Evolutionary conservation across 2,329 filamentous ascomycete species (phyloP).

Genomic region (Fusarium acutatum): DNA sequence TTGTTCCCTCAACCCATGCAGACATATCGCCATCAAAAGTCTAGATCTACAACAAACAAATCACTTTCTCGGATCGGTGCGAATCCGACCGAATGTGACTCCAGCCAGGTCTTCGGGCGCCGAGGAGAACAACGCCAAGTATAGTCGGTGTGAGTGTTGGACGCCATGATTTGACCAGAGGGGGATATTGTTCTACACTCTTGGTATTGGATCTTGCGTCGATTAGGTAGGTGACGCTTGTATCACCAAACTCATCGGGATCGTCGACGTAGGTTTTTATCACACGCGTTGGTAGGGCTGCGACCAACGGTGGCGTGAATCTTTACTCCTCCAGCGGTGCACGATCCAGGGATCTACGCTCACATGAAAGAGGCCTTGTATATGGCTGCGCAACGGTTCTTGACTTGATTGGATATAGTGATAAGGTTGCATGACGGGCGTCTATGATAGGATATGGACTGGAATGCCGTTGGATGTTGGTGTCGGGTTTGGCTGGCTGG

Average conservation of each 20-base stretch:
- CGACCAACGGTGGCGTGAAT: slow-evolving; percentile 9
- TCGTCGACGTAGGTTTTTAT: not conserved
- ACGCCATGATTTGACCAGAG: not conserved
- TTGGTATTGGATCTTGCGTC: not conserved
- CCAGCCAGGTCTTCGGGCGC: not conserved
- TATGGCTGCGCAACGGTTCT: not conserved
- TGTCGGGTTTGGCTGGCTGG: not conserved
- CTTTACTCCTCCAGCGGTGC: not conserved
- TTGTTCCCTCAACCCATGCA: not conserved
- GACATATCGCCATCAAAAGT: not conserved
- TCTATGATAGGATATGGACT: not conserved
- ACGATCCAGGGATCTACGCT: not conserved
- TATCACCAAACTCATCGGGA: slow-evolving; percentile 2
- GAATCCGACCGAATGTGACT: not conserved
- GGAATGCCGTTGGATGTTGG: not conserved
- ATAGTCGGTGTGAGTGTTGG: not conserved
- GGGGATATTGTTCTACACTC: not conserved
- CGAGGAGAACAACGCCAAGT: not conserved
- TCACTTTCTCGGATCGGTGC: not conserved
- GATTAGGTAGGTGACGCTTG: not conserved
- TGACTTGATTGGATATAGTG: not conserved
- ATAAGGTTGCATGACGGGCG: not conserved
- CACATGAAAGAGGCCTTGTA: not conserved
- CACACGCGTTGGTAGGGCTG: not conserved
- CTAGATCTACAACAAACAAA: not conserved